These are phyloP conservation scores for Claviceps maximensis DNA, from an alignment of 2,329 filamentous ascomycete species.

Conservation along the genomic window DNA sequence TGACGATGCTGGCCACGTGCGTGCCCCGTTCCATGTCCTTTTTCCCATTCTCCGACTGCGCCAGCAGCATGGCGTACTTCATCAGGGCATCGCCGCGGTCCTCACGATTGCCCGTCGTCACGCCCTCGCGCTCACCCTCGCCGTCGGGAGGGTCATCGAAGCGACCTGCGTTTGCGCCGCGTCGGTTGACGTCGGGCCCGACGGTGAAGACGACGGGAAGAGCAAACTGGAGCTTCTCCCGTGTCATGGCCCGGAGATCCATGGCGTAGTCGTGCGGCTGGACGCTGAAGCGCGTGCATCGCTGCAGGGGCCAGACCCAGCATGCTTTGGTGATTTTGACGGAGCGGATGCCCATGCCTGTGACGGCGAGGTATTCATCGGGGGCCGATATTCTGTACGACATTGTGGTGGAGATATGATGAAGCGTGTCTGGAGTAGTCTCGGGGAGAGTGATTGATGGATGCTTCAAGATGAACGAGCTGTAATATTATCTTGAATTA, in stretches of 20 bases:
- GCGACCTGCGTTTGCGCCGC: constrained; percentile 29
- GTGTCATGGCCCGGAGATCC: constrained; percentile 76
- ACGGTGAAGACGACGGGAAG: constrained; percentile 79
- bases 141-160: neutral
- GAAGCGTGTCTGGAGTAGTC: neutral
- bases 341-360: constrained; percentile 60
- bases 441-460: neutral
- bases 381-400: constrained; percentile 58
- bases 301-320: constrained; percentile 59
- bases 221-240: constrained; percentile 73
- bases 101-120: constrained; percentile 23
- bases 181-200: constrained; percentile 58
- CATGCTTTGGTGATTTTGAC: constrained; percentile 70
- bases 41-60: constrained; percentile 43
- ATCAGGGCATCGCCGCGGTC: constrained; percentile 51
- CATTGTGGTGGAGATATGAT: constrained; percentile 20
- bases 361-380: constrained; percentile 79
- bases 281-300: constrained; percentile 47
- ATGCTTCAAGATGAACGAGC: neutral
- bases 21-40: constrained; percentile 26
- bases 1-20: constrained; percentile 75
- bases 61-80: constrained; percentile 73
- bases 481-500: too few relatives aligned
- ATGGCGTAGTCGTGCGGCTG: constrained; percentile 73
- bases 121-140: constrained; percentile 9